These are phyloP conservation scores for Yamadazyma trypodendri DNA, from an alignment of 1,139 yeast genomes.

Conservation along the genomic window DNA sequence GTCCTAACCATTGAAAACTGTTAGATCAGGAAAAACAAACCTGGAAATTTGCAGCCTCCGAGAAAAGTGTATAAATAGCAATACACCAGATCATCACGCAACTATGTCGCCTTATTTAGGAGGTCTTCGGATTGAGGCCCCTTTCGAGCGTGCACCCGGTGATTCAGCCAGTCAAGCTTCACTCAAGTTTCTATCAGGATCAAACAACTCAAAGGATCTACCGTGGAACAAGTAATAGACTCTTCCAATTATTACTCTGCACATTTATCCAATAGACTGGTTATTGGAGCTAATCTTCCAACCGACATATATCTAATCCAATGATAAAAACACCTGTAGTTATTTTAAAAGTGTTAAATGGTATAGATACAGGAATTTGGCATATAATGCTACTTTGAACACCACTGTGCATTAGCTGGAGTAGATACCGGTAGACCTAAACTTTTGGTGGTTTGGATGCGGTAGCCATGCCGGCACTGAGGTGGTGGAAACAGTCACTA, in stretches of 20 bases:
- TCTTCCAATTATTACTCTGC: constrained; percentile 12
- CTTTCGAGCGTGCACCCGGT: constrained; percentile 25
- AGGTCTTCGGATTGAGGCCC: constrained; percentile 9
- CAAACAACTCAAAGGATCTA: constrained; percentile 16
- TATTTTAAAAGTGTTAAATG: constrained; percentile 44
- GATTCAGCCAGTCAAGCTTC: constrained; percentile 21
- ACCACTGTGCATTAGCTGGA: constrained; percentile 34
- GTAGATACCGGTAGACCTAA: constrained; percentile 28
- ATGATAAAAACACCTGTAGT: constrained; percentile 37
- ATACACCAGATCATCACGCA: background rate
- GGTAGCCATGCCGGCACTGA: constrained; percentile 17
- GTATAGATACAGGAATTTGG: constrained; percentile 58
- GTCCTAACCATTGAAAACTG: no score
- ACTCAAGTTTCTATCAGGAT: constrained; percentile 17
- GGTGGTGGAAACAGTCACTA: constrained; percentile 19
- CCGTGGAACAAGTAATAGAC: constrained; percentile 15
- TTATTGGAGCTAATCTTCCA: constrained; percentile 42
- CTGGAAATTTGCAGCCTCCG: constrained; percentile 1
- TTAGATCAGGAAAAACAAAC: no score
- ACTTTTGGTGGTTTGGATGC: constrained; percentile 15
- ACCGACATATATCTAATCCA: constrained; percentile 42
- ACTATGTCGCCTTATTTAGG: constrained; percentile 8
- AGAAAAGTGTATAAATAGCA: no score
- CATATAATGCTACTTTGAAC: constrained; percentile 35
- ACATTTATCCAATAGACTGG: constrained; percentile 43